phyloP scores from a whole-genome alignment of 257 asterid species.

The Solanum neorickii region DNA sequence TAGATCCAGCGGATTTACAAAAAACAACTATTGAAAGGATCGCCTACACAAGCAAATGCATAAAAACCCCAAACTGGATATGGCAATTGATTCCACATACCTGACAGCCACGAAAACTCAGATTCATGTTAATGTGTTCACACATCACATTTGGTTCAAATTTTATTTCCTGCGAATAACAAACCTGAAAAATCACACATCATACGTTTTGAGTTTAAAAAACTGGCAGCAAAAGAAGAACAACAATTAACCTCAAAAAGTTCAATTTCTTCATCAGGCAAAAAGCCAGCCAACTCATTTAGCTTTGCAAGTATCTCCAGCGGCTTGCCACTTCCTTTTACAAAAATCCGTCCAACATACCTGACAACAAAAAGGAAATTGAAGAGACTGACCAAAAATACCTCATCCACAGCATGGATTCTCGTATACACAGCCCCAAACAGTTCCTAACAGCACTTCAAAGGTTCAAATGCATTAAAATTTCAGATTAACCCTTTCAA shows the following conservation, averaged over 20 bases:
- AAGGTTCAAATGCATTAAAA: neutral
- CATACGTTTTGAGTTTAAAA: neutral
- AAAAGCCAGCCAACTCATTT: slow-evolving; percentile 62
- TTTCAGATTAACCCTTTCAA: neutral
- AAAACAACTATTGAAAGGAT: neutral
- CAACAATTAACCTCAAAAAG: slow-evolving; percentile 53
- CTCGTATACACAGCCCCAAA: neutral
- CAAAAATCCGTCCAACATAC: slow-evolving; percentile 65
- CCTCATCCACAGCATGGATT: neutral
- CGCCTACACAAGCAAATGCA: neutral
- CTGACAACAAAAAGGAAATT: slow-evolving; percentile 18
- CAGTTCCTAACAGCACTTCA: neutral
- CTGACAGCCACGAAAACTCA: slow-evolving; percentile 49
- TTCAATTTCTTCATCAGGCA: slow-evolving; percentile 66
- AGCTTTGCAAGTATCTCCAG: slow-evolving; percentile 43
- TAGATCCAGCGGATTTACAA: neutral
- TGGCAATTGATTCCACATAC: slow-evolving; percentile 12
- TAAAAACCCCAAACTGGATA: neutral
- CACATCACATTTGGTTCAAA: slow-evolving; percentile 74
- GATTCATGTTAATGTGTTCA: slow-evolving; percentile 52
- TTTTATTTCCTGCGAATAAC: slow-evolving; percentile 56
- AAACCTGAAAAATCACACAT: neutral
- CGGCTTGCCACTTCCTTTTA: slow-evolving; percentile 53
- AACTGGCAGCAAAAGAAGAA: neutral
- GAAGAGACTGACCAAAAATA: neutral